Conservation (phyloP, 108 stramenopile species). For the Bacterosira constricta region DNA sequence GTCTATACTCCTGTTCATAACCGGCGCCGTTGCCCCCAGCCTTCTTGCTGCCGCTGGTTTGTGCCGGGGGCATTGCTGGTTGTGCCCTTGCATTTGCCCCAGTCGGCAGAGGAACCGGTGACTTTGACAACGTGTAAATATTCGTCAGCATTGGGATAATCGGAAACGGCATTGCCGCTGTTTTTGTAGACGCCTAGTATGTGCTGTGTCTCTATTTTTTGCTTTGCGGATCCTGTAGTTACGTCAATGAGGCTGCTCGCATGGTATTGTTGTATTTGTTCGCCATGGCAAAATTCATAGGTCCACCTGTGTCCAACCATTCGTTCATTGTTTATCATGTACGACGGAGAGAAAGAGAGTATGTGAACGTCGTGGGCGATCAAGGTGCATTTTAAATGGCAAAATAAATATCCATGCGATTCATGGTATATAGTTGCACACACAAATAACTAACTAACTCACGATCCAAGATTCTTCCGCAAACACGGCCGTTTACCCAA, state of each 20-base stretch:
- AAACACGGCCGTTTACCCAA: slow-evolving; percentile 39
- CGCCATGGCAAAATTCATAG: slow-evolving; percentile 77
- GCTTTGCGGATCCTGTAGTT: slow-evolving; percentile 27
- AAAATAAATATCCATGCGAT: too few relatives aligned
- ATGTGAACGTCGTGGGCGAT: neutral
- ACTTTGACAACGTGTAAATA: slow-evolving; percentile 70
- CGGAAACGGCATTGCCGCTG: slow-evolving; percentile 31
- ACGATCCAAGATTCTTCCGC: slow-evolving; percentile 48
- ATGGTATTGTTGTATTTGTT: slow-evolving; percentile 74
- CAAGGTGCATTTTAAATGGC: neutral
- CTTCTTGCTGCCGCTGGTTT: neutral
- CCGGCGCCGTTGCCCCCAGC: slow-evolving; percentile 75
- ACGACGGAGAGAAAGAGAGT: neutral
- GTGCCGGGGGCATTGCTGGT: slow-evolving; percentile 3
- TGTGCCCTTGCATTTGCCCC: slow-evolving; percentile 2
- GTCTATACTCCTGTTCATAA: slow-evolving; percentile 70
- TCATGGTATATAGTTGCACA: too few relatives aligned
- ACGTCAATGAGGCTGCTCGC: slow-evolving; percentile 52
- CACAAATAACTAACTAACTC: slow-evolving; percentile 11
- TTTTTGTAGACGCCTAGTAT: slow-evolving; percentile 61
- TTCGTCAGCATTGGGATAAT: slow-evolving; percentile 64
- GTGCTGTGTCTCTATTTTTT: slow-evolving; percentile 57
- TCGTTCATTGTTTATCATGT: too few relatives aligned
- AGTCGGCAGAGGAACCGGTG: slow-evolving; percentile 32
- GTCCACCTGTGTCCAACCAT: slow-evolving; percentile 54